Evolutionary conservation across 305 asterid species (phyloP).

Genomic region (Fraxinus paxiana): DNA sequence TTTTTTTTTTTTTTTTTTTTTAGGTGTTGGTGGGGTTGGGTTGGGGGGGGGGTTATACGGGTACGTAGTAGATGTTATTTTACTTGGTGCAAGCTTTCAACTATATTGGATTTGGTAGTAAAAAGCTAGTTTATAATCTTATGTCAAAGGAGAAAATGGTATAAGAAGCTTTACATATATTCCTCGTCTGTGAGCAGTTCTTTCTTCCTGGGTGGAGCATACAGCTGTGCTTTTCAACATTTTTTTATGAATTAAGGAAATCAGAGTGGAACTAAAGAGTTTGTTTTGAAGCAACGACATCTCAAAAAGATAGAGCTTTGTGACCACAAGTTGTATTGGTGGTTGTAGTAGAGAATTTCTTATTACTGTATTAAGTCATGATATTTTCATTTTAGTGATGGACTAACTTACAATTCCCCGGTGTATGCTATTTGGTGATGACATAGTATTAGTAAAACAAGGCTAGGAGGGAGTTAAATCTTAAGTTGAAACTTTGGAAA

Average conservation of each 20-base stretch:
- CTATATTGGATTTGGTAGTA: background rate
- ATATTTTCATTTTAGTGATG: background rate
- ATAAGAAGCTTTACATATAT: background rate
- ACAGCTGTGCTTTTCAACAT: background rate
- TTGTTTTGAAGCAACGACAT: background rate
- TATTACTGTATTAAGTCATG: background rate
- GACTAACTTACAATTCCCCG: background rate
- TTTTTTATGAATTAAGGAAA: background rate
- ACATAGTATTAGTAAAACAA: background rate
- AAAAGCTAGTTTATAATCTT: background rate
- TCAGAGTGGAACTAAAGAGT: background rate
- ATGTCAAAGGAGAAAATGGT: background rate
- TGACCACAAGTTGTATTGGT: background rate
- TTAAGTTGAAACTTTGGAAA: background rate
- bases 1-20: background rate
- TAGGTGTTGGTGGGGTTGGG: no score
- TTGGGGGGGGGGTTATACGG: background rate
- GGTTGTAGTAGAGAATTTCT: background rate
- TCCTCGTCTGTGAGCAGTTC: background rate
- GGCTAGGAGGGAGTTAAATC: background rate
- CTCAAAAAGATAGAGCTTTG: background rate
- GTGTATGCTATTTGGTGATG: background rate
- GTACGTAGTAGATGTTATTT: conserved; percentile 14
- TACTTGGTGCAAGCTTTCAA: conserved; percentile 6
- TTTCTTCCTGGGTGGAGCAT: background rate